Evolutionary conservation across 805 yeast genomes (phyloP).

Genomic region (Cyberlindnera meyerae): DNA sequence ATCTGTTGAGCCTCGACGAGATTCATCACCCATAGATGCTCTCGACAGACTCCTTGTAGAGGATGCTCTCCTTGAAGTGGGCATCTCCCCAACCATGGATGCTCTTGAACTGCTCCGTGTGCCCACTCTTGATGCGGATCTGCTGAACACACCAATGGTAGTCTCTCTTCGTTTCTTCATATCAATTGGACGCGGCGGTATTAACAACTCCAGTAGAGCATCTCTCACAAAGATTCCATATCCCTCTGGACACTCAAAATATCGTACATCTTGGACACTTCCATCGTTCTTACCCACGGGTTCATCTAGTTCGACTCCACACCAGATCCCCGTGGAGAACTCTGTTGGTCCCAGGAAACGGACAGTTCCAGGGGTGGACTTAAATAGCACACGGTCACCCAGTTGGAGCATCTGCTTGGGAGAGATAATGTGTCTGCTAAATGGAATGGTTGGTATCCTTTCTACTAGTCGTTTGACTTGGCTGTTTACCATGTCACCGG

Average conservation of each 20-base stretch:
- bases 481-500: no score
- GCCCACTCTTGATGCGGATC: not conserved
- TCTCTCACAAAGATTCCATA: conserved; percentile 49
- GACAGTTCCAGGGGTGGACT: conserved; percentile 36
- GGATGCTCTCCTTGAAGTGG: not conserved
- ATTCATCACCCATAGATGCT: not conserved
- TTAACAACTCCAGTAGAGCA: conserved; percentile 20
- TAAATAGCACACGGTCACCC: conserved; percentile 18
- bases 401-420: conserved; percentile 7
- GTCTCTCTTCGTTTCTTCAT: conserved; percentile 4
- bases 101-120: conserved; percentile 1
- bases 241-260: conserved; percentile 56
- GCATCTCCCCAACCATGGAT: not conserved
- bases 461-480: no score
- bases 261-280: conserved; percentile 49
- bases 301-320: conserved; percentile 73
- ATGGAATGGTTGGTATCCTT: not conserved
- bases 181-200: not conserved
- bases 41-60: conserved; percentile 2
- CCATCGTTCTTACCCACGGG: conserved; percentile 85
- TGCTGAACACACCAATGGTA: conserved; percentile 1
- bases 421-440: not conserved
- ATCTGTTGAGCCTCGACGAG: not conserved
- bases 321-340: conserved; percentile 68
- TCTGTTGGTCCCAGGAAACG: conserved; percentile 48